A percentile compares a stretch with the other conserved stretches of the same genome.
Conservation (phyloP, 257 asterid species). For the Fraxinus anomala region DNA sequence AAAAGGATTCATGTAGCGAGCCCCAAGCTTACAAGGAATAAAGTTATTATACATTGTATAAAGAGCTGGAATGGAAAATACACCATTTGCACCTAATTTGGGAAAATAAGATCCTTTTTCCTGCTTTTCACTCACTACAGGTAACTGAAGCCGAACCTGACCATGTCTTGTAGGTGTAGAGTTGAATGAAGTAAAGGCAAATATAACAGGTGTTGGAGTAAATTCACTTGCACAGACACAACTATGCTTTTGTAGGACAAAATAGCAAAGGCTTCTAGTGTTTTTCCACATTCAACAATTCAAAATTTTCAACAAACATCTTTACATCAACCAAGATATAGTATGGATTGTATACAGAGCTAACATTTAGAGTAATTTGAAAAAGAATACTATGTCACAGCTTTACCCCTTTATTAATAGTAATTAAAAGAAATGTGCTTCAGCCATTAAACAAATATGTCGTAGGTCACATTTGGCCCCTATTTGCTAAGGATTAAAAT, state of each 20-base stretch:
- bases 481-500: no score
- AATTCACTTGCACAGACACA: neutral
- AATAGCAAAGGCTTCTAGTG: conserved; percentile 20
- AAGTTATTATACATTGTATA: neutral
- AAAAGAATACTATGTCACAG: neutral
- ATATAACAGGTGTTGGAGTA: neutral
- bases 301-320: conserved; percentile 11
- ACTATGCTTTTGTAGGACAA: conserved; percentile 5
- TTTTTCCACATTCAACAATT: conserved; percentile 15
- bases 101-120: neutral
- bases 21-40: neutral
- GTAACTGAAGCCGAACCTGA: neutral
- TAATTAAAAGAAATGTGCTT: conserved; percentile 12
- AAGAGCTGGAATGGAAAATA: conserved; percentile 21
- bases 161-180: conserved; percentile 7
- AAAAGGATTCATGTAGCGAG: neutral
- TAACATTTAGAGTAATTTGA: conserved; percentile 7
- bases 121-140: conserved; percentile 10
- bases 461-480: conserved; percentile 5
- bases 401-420: neutral
- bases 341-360: conserved; percentile 10
- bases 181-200: conserved; percentile 10
- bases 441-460: neutral
- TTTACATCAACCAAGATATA: conserved; percentile 6
- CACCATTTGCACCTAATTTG: conserved; percentile 15